Base-by-base conservation (phyloP, 441 rosid species). In the Lagerstroemia fauriei region DNA sequence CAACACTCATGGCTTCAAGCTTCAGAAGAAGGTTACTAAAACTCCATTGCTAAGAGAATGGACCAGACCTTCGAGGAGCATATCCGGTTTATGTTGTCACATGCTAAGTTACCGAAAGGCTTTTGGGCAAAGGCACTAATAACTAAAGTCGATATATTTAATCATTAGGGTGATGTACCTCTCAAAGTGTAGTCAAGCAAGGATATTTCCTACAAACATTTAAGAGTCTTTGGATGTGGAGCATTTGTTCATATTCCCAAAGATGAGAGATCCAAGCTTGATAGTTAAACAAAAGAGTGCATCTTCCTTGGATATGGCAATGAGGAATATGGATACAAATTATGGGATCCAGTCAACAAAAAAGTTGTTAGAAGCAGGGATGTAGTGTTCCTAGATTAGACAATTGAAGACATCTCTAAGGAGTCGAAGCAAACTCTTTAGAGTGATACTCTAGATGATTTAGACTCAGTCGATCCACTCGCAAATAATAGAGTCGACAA, bases 251-350 rank as follows among this genome's bases (percentile, higher is more conserved):
- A 78, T 11, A 44, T 78, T 2, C 57, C 53, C 12, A 78, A 44
- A 3, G 80, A 78, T 17, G 41, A 78, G 10, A 48, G 81, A 22
- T 79, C 44, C 4, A 79, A 79, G 75, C 31, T 79, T 44, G 76
- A 73, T 17, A 24, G 29, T 24, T 44, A 73, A 25, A 12, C 50
- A 2, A 41, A 38, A 25, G 22, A 34, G 25, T 69, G 63, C 48
- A 68, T 78, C 12, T 79, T 79, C 29, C 10, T 79, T 11, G 65
- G 75, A 0, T 79, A 79, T 79, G 65, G 65, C 4, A 46, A 69
- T 44, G 74, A 70, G 2, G 74, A 70, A 7, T 31, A 31, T 70
- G 78, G 78, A 5, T 75, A 75, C 48, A 75, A 61, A 18, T 24
- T 47, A 47, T 75, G 78, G 59, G 78, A 75, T 51, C 59, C 61